phyloP scores from a whole-genome alignment of 371 early-diverging fungal genomes.

The Lichtheimia ramosa region DNA sequence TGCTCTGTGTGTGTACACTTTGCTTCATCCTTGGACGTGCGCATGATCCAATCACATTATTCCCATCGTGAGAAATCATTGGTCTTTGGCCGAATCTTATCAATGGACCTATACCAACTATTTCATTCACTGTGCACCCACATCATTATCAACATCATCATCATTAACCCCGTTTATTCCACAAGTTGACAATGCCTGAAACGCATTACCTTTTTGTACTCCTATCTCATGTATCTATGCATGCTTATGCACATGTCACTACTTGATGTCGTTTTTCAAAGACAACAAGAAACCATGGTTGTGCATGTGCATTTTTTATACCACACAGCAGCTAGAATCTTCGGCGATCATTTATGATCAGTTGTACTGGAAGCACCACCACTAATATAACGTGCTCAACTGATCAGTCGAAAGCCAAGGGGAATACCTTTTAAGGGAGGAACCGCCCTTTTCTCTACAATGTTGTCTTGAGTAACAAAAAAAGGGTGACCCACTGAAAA shows the following conservation, averaged over 20 bases:
- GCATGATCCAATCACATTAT: constrained; percentile 27
- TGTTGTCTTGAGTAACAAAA: not conserved
- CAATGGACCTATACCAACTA: not conserved
- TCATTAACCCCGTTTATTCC: not conserved
- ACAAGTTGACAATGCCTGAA: no score
- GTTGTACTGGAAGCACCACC: no score
- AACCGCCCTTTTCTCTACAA: constrained; percentile 4
- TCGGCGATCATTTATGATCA: constrained; percentile 6
- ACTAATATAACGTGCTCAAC: not conserved
- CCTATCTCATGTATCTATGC: not conserved
- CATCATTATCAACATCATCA: not conserved
- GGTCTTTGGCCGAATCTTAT: not conserved
- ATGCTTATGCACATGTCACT: not conserved
- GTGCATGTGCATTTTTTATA: not conserved
- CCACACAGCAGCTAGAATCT: not conserved
- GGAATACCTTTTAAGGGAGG: constrained; percentile 7
- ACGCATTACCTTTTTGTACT: no score
- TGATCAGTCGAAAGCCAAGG: not conserved
- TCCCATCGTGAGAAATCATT: constrained; percentile 21
- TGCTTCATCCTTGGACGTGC: no score
- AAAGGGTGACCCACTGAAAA: not conserved
- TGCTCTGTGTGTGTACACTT: not conserved
- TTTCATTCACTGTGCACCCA: not conserved
- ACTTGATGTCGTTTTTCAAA: not conserved
- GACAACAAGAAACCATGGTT: not conserved